phyloP scores from a whole-genome alignment of 1,284 basidiomycete genomes.

The Melampsora occidentalis region DNA sequence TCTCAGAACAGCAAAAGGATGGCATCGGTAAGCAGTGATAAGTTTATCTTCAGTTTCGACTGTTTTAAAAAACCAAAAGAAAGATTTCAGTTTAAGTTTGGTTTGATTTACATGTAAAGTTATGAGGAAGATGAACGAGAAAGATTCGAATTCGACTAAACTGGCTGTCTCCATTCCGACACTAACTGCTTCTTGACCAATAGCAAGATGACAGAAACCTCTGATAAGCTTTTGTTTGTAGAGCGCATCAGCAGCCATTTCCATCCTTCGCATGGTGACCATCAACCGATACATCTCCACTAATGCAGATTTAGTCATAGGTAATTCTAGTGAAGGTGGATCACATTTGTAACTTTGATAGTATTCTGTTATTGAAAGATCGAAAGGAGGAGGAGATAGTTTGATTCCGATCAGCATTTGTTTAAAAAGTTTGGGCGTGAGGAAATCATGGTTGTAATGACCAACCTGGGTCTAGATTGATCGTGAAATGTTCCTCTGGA shows the following conservation, averaged over 20 bases:
- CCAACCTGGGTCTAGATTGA: conserved; percentile 24
- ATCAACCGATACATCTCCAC: conserved; percentile 88
- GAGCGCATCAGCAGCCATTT: conserved; percentile 49
- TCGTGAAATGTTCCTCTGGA: conserved; percentile 8
- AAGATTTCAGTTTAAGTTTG: background rate
- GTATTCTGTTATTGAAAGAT: conserved; percentile 61
- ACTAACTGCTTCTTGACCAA: conserved; percentile 94
- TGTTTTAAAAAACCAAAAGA: background rate
- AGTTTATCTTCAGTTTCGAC: conserved; percentile 78
- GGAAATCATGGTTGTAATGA: background rate
- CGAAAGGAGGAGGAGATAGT: background rate
- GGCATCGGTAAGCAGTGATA: conserved; percentile 96
- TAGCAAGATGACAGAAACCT: conserved; percentile 97
- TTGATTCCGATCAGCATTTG: background rate
- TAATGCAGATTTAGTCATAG: conserved; percentile 80
- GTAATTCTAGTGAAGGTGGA: conserved; percentile 71
- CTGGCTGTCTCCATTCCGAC: conserved; percentile 86
- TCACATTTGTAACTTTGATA: conserved; percentile 82
- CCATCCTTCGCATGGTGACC: conserved; percentile 58
- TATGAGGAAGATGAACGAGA: background rate
- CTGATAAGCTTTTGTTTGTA: conserved; percentile 88
- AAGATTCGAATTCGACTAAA: conserved; percentile 10
- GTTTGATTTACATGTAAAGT: background rate
- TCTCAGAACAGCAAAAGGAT: conserved; percentile 91
- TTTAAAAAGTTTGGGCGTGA: background rate